Evolutionary conservation across 129 eudicot genomes (phyloP).

Genomic region (Kitagawia praeruptora): DNA sequence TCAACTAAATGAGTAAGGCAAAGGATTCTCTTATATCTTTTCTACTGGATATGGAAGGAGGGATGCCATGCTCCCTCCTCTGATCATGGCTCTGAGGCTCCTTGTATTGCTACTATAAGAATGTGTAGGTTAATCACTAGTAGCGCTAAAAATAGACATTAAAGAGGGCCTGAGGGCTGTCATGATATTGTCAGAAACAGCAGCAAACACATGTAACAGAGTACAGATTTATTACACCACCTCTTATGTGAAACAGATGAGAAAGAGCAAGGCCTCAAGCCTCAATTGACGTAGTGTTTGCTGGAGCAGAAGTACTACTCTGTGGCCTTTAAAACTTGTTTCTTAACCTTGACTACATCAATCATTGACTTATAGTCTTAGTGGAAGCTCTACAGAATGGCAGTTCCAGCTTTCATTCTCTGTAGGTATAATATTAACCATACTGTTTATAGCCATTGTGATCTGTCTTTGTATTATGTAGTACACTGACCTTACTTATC

Average conservation of each 20-base stretch:
- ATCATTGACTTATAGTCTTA: background rate
- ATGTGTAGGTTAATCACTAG: background rate
- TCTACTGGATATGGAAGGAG: background rate
- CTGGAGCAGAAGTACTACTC: background rate
- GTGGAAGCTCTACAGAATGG: background rate
- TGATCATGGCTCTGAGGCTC: background rate
- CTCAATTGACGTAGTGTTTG: background rate
- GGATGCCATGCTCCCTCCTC: background rate
- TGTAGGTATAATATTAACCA: background rate
- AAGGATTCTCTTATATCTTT: background rate
- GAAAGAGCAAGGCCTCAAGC: background rate
- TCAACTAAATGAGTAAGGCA: background rate
- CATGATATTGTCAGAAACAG: background rate
- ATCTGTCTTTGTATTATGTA: background rate
- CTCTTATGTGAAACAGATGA: background rate
- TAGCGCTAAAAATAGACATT: background rate
- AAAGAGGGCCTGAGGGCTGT: background rate
- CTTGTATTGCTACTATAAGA: background rate
- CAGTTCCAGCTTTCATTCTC: background rate
- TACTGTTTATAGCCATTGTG: background rate
- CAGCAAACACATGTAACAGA: constrained; percentile 4
- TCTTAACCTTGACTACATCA: background rate
- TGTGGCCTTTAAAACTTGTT: background rate
- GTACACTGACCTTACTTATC: background rate
- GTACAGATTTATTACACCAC: background rate